phyloP scores from a whole-genome alignment of 148 eudicot genomes.

The Arbutus unedo region DNA sequence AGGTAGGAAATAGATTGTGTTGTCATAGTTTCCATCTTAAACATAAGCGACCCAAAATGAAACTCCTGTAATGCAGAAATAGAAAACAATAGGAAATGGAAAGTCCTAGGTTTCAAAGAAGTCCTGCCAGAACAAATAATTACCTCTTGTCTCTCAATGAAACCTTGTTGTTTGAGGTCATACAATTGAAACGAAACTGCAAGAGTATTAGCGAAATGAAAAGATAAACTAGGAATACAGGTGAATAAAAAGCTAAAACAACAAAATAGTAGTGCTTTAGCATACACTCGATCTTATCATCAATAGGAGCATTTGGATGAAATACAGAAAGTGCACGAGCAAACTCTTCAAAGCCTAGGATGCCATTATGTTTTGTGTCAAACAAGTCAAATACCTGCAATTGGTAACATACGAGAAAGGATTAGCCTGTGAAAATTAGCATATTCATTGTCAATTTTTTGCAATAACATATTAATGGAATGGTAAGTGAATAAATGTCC shows the following conservation, averaged over 20 bases:
- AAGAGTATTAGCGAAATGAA: constrained; percentile 19
- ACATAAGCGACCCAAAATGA: not conserved
- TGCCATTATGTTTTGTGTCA: constrained; percentile 93
- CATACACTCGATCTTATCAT: constrained; percentile 93
- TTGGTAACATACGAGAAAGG: constrained; percentile 1
- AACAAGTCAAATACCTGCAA: constrained; percentile 91
- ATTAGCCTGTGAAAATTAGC: constrained; percentile 6
- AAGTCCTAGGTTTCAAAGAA: not conserved
- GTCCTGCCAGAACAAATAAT: not conserved
- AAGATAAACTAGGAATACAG: not conserved
- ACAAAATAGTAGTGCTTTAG: constrained; percentile 9
- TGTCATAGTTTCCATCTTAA: not conserved
- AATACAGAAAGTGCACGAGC: constrained; percentile 96
- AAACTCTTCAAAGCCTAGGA: constrained; percentile 90
- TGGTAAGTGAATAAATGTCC: not conserved
- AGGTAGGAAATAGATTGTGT: not conserved
- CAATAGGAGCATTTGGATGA: constrained; percentile 88
- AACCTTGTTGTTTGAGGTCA: constrained; percentile 97
- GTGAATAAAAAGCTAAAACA: not conserved
- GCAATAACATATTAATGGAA: not conserved
- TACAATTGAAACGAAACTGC: constrained; percentile 93
- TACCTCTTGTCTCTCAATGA: constrained; percentile 92
- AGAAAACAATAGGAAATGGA: not conserved
- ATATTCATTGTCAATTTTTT: not conserved
- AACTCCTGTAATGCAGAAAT: not conserved